Evolutionary conservation across 371 early-diverging fungal genomes (phyloP), one percentile per base, ranked within the genome.

Genomic region (Mucor racemosus): DNA sequence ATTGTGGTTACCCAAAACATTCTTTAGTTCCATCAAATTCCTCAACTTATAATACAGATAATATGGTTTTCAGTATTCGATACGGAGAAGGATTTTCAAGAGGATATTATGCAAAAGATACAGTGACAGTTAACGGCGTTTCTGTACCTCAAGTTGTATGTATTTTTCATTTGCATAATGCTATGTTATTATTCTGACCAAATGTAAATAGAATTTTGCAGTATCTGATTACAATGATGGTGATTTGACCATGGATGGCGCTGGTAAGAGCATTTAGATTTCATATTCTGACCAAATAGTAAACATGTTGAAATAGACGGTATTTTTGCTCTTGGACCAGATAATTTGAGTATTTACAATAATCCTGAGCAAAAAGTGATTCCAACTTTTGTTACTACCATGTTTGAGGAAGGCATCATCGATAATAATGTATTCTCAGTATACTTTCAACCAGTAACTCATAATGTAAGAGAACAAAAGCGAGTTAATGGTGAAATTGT

Each of bases 141-240:
- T 31, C 70, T 35, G 65, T 79, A 26, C 76, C 76, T 19, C 31
- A 61, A 15, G 70, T 67, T 17, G 80, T 80, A 69, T 67, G 73
- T 58, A 5, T 38, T 5, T n/a, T 21, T 34, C 21, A 42, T 36
- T 5, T 15, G 26, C 50, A 10, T 15, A 19, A 69, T 31, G n/a
- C 21, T 58, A 58, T 33, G 13, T 3, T 13, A 35, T 40, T 11
- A 31, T 17, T 48, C 14, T 36, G 9, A 26, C 9, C 26, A 26
- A 26, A 26, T 3, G 3, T 26, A 26, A 26, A 26, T 34, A 80
- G 81, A 65, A 73, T 44, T 75, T 82, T 68, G 78, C 76, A 14
- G 60, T 82, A 7, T 82, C 82, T 13, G 62, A 76, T 66, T 60
- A 62, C 19, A 82, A 82, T 57, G 82, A 82, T 68, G 82, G 82